Percentiles rank a stretch among this genome's conserved stretches.
Conservation (phyloP, 371 early-diverging fungal species). For the Mortierella sp. region DNA sequence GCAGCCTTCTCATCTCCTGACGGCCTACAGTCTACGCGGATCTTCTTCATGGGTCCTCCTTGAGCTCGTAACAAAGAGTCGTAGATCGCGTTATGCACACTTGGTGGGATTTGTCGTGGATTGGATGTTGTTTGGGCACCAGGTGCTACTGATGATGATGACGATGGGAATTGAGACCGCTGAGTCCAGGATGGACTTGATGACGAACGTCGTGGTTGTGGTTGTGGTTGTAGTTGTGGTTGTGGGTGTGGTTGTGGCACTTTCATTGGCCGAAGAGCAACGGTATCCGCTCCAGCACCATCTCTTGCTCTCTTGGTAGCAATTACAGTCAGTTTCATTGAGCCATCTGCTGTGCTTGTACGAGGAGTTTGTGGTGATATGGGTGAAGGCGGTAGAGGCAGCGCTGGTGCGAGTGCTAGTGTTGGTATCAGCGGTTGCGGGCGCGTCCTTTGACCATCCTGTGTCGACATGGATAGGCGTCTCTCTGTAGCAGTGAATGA, state of each 20-base stretch:
- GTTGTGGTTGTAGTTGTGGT: too few species aligned
- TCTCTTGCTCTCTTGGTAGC: neutral
- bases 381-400: constrained; percentile 6
- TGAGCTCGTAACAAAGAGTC: constrained; percentile 3
- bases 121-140: neutral
- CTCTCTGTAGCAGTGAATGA: too few species aligned
- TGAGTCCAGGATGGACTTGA: neutral
- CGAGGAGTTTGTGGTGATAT: constrained; percentile 3
- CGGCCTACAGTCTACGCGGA: constrained; percentile 2
- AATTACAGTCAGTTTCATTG: neutral
- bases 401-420: too few species aligned
- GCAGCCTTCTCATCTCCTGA: neutral
- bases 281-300: neutral
- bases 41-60: constrained; percentile 9
- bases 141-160: neutral
- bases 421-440: neutral
- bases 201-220: neutral
- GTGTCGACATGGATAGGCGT: too few species aligned
- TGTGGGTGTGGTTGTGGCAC: neutral
- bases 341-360: neutral
- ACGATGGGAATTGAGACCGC: neutral
- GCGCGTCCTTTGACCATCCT: too few species aligned
- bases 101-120: neutral
- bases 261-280: neutral
- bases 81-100: constrained; percentile 11